Evolutionary conservation across 2,329 filamentous ascomycete species (phyloP).

Genomic region (Ophiosphaerella herpotricha): DNA sequence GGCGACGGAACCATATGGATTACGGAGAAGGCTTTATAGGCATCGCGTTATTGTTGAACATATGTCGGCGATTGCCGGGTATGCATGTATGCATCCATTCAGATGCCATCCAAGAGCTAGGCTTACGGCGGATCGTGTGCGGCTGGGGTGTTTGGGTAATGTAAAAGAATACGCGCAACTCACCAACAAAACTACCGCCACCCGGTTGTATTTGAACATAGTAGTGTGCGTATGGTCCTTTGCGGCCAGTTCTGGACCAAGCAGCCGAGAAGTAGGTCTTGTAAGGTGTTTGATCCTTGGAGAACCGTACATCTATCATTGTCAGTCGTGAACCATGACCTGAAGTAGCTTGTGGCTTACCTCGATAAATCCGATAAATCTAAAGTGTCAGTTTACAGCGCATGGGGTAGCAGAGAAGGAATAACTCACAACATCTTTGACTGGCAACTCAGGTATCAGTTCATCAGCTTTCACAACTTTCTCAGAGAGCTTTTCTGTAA

Average conservation of each 20-base stretch:
- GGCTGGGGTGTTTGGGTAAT: not conserved
- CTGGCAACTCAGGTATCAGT: constrained; percentile 82
- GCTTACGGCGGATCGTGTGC: not conserved
- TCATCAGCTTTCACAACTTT: constrained; percentile 74
- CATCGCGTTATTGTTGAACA: constrained; percentile 1
- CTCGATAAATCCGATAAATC: constrained; percentile 82
- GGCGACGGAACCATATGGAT: not conserved
- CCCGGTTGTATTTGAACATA: constrained; percentile 81
- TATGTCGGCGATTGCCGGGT: constrained; percentile 5
- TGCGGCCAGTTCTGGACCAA: constrained; percentile 85
- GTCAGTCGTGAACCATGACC: constrained; percentile 1
- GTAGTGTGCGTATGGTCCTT: constrained; percentile 70
- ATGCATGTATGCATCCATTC: constrained; percentile 5
- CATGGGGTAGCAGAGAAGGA: not conserved
- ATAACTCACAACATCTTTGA: constrained; percentile 73
- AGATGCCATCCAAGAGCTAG: too few relatives aligned
- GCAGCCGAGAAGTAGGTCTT: constrained; percentile 87
- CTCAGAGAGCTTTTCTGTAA: constrained; percentile 72
- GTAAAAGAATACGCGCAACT: constrained; percentile 39
- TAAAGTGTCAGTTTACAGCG: constrained; percentile 35
- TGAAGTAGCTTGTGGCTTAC: constrained; percentile 13
- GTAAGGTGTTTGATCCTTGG: constrained; percentile 82
- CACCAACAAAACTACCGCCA: constrained; percentile 70
- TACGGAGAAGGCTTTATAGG: not conserved
- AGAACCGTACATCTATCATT: constrained; percentile 73